A percentile compares a stretch with the other conserved stretches of the same genome.
Conservation (phyloP, 495 filamentous ascomycete species). For the Niebla homalea region DNA sequence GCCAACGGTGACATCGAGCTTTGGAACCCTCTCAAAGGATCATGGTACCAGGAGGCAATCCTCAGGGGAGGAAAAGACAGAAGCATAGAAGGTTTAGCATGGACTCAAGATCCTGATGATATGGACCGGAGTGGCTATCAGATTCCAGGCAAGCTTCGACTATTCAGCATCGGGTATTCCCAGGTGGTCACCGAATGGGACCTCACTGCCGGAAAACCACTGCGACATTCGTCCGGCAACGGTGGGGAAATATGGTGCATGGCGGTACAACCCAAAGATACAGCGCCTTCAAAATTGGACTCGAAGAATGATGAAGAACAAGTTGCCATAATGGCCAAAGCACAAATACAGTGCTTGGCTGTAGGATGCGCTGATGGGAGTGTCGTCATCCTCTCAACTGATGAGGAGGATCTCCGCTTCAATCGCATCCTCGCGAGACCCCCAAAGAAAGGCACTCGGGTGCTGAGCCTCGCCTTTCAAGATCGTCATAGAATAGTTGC, state of each 20-base stretch:
- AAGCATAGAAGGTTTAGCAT: slow-evolving; percentile 79
- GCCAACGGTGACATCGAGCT: slow-evolving; percentile 96
- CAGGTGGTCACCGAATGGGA: slow-evolving; percentile 91
- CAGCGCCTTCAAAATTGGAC: slow-evolving; percentile 23
- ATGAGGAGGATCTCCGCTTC: slow-evolving; percentile 64
- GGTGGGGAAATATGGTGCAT: slow-evolving; percentile 96
- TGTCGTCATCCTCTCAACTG: slow-evolving; percentile 72
- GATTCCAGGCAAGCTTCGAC: slow-evolving; percentile 58
- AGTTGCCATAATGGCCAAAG: slow-evolving; percentile 31
- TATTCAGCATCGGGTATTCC: slow-evolving; percentile 96
- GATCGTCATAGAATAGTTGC: slow-evolving; percentile 69
- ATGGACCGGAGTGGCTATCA: slow-evolving; percentile 45
- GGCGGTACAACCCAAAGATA: slow-evolving; percentile 63
- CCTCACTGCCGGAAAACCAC: slow-evolving; percentile 57
- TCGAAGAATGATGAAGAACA: slow-evolving; percentile 18
- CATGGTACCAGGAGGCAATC: slow-evolving; percentile 82
- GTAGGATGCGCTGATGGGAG: slow-evolving; percentile 88
- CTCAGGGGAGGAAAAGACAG: slow-evolving; percentile 74
- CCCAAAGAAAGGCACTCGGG: slow-evolving; percentile 67
- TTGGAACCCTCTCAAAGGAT: slow-evolving; percentile 80
- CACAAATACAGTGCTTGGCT: slow-evolving; percentile 57
- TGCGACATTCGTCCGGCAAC: slow-evolving; percentile 76
- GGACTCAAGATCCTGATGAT: slow-evolving; percentile 73
- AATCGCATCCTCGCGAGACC: slow-evolving; percentile 54
- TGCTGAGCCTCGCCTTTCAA: slow-evolving; percentile 82